Base-by-base conservation (phyloP, 805 yeast genomes). In the Wickerhamiella parazyma region DNA sequence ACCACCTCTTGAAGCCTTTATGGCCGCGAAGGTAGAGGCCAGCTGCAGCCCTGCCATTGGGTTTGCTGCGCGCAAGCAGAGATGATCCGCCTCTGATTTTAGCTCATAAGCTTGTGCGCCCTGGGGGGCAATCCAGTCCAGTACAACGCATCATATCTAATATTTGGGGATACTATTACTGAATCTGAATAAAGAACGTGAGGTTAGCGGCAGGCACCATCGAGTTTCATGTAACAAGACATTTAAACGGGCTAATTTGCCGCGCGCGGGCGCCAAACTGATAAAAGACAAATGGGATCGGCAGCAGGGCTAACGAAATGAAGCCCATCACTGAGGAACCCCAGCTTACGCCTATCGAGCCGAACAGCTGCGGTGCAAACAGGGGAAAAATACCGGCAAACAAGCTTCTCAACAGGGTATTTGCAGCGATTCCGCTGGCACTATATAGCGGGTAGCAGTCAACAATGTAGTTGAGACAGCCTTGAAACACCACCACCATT, bases 381-480 rank as follows among this genome's bases (percentile, higher is more conserved):
- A 80, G 64, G 34, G 82, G 81, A 64, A 76, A 76, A 2, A 69
- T 71, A 48, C 75, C 73, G 1, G 77, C 81, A 50, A 70, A 67
- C 3, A 71, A 56, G 1, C 79, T 72, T 54, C 82, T 64, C 41
- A 72, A 53, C 40, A 76, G 67, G 1, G 81, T 73, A 49, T 74
- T 73, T 7, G 76, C 79, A 3, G 84, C 81, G 47, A 76, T 67
- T 2, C 78, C 80, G 18, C 78, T 71, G 2, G 82, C 82, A 6
- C 80, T 73, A 51, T 66, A 72, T 43, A 66, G 60, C 16, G 75
- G 67, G 54, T 73, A 75, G 38, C 78, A 68, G 55, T 78, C 83
- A 35, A 77, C 75, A 46, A 77, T 64, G 52, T 78, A 77, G 54
- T 74, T 76, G 37, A 77, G 59, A 46, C 75, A 71, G 11, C 79